Base-by-base conservation (phyloP, 371 early-diverging fungal species). In the Dentiscutata heterogama region DNA sequence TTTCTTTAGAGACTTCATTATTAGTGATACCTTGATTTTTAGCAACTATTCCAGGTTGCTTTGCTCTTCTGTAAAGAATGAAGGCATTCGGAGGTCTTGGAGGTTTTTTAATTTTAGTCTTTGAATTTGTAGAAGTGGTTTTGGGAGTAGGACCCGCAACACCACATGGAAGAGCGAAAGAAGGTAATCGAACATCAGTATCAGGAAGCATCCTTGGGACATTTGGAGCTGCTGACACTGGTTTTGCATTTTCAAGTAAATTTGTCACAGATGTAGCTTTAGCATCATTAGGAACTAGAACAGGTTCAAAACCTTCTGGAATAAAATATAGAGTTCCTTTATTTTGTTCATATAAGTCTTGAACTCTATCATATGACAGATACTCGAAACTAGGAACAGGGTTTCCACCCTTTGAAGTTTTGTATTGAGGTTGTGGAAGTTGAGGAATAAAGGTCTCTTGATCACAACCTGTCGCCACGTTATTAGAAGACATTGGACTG, bases 21-120 rank as follows among this genome's bases (percentile, higher is more conserved):
- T 84, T 84, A 1, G 82, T 86, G 22, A 78, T 67, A 10, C 84
- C 83, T 18, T 78, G 81, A 53, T 80, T 80, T 4, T 63, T 46
- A 0, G 68, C 80, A 5, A 80, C 72, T 7, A 80, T 80, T 6
- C 76, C 53, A 13, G 80, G 80, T 35, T 84, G 77, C 29, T 86
- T 84, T 27, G 61, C 83, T 3, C 86, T 75, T 50, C 80, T 71
- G 35, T 84, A 86, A 25, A 86, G 60, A 0, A 86, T 84, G 61
- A 85, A 86, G 1, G 84, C 76, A 58, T 86, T 86, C 25, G 84
- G 83, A 10, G 86, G 86, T 14, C 87, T 83, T 53, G 87, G 86
- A 7, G 80, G 65, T 56, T 83, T 83, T 18, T 74, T 65, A 22
- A 70, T 22, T n/a, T 82, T 78, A 42, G 39, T 27, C 18, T 78